Evolutionary conservation across 2,329 filamentous ascomycete genomes (phyloP), one percentile per base, ranked within the genome.

Genomic region (Lachnellula hyalina): DNA sequence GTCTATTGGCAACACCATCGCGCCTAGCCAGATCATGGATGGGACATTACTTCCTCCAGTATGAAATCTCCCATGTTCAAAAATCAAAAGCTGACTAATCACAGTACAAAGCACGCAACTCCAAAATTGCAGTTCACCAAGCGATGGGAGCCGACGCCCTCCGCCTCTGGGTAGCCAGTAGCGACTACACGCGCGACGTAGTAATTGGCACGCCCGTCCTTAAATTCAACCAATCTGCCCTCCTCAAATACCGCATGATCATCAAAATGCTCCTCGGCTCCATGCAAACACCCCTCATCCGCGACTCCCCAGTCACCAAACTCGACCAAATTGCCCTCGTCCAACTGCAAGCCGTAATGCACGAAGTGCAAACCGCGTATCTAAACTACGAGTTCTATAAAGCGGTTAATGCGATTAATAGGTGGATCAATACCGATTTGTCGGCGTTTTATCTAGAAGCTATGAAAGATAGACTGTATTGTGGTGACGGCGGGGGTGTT

Each of bases 381-480:
- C 72, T 80, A 36, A 81, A 81, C 25, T 87, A 89, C 67, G 89
- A 96, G 67, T 96, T 96, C 71, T 86, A 90, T 78, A 88, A 84
- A 71, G 92, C 81, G 12, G 76, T 91, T 5, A 83, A 78, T 56
- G 73, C 80, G 4, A 78, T 97, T 60, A 95, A 92, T 71, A 82
- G 83, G 59, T 96, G 92, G 85, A 79, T 96, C 56, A 84, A 85
- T 53, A 84, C 79, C 23, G 89, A 96, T 62, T 79, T 99, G 23
- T 96, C 91, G 0, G 87, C 93, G 0, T 96, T 96, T 71, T 99
- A 97, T 70, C 83, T 99, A 54, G 94, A 99, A 71, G 85, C 89
- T 0, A 78, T 92, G 64, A 99, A 99, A 72, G 94, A 99, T 66
- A 80, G 90, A 3, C 77, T 97, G 1, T 99, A 99, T 74, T 94